Percentiles rank a stretch among this genome's conserved stretches.
These are phyloP conservation scores for Echium plantagineum DNA, from an alignment of 257 asterid species.

Conservation along the genomic window DNA sequence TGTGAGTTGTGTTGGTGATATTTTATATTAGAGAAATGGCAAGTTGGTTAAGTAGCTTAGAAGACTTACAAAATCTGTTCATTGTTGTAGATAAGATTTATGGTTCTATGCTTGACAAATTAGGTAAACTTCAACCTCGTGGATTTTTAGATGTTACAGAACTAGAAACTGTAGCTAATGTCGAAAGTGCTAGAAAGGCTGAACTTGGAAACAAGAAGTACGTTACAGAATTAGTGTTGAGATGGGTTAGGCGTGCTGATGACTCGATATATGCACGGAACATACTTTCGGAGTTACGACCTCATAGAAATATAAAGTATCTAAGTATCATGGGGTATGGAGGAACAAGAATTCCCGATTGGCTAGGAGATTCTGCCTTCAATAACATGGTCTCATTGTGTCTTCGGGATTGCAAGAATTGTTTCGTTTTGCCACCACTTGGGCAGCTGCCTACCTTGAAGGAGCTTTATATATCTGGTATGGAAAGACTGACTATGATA, in stretches of 20 bases:
- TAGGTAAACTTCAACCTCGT: constrained; percentile 4
- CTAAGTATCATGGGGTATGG: constrained; percentile 20
- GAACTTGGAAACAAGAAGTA: constrained; percentile 6
- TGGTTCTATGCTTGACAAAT: constrained; percentile 8
- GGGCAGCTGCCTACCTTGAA: constrained; percentile 33
- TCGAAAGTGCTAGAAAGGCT: neutral
- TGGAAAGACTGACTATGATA: constrained; percentile 20
- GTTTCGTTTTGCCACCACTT: constrained; percentile 28
- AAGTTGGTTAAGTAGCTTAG: constrained; percentile 1
- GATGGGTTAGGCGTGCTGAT: neutral
- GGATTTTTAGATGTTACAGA: neutral
- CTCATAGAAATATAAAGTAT: constrained; percentile 26
- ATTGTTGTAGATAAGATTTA: constrained; percentile 1
- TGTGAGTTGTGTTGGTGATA: neutral
- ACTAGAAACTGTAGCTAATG: constrained; percentile 4
- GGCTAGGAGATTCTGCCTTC: constrained; percentile 32
- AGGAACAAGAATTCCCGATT: constrained; percentile 28
- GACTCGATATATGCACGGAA: constrained; percentile 7
- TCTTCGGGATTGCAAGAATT: constrained; percentile 29
- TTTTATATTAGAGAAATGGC: neutral
- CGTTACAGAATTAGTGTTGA: constrained; percentile 1
- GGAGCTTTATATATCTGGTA: constrained; percentile 22
- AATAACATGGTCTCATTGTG: constrained; percentile 23
- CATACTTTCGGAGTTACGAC: constrained; percentile 38
- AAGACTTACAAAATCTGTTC: neutral